Conservation (phyloP, 2,329 filamentous ascomycete genomes). For the Colletotrichum theobromicola region DNA sequence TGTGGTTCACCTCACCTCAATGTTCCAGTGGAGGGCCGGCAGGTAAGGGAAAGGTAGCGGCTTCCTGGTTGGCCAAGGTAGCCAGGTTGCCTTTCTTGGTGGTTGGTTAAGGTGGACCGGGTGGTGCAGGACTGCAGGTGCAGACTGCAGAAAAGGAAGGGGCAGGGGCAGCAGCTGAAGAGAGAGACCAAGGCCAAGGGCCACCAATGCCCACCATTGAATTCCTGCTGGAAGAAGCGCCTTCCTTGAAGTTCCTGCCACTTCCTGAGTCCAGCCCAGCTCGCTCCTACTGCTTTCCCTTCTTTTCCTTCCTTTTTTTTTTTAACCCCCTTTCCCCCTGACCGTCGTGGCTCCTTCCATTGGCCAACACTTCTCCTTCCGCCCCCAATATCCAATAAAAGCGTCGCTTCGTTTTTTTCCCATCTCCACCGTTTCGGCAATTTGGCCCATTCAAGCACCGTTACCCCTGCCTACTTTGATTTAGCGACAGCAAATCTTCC, state of each 20-base stretch:
- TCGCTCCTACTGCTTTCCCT: neutral
- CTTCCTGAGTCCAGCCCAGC: neutral
- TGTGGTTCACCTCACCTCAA: neutral
- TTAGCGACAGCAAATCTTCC: constrained; percentile 1
- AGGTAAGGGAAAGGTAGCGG: neutral
- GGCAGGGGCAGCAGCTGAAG: neutral
- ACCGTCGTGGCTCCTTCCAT: neutral
- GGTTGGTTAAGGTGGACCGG: neutral
- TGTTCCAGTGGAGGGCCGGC: neutral
- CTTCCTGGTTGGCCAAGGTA: neutral
- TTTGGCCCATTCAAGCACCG: constrained; percentile 25
- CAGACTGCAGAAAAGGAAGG: neutral
- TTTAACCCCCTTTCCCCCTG: neutral
- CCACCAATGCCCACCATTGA: neutral
- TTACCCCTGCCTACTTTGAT: neutral
- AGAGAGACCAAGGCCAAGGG: neutral
- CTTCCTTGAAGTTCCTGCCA: neutral
- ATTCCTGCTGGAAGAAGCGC: constrained; percentile 1
- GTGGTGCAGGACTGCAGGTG: neutral
- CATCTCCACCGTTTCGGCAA: constrained; percentile 21
- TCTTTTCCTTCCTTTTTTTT: neutral
- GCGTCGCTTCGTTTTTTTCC: neutral
- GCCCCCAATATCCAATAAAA: constrained; percentile 6
- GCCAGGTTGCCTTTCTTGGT: neutral
- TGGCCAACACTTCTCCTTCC: neutral